Base-by-base conservation (phyloP, 1,139 yeast genomes). In the Debaryomyces coudertii region DNA sequence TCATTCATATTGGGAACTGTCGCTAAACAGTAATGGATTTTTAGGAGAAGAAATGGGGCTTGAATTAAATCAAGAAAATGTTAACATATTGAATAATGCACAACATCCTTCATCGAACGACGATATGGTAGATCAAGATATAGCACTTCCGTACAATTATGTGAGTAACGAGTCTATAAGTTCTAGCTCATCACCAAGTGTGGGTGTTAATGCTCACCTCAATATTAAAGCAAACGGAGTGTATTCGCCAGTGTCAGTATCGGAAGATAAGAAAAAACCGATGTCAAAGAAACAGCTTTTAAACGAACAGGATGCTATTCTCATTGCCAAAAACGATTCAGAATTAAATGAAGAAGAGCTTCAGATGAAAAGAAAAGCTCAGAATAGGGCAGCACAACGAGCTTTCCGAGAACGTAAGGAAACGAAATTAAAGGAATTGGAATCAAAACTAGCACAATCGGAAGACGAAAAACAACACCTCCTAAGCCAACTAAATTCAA, bases 401-500 rank as follows among this genome's bases (percentile, higher is more conserved):
- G 96, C 96, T 1, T 89, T 89, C 66, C 74, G 97, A 52, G 95
- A 88, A 63, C 80, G 96, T 43, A 87, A 88, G 61, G 95, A 88
- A 62, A 80, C 82, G 45, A 81, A 80, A 54, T 68, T 89, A 49
- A 85, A 84, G 57, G 90, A 85, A 52, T 71, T 89, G 43, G 86
- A 87, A 55, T 69, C 68, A 3, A 82, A 83, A 58, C 67, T 89
- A 50, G 66, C 71, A 30, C 73, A 77, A 50, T 79, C 87, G 37
- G 93, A 89, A 61, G 67, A 64, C 36, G 87, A 84, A 55, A 79
- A 82, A 47, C 73, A 71, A 43, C 66, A 68, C 40, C 65, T 89
- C 40, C 53, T 72, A 47, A 70, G 69, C 35, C 83, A 86, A 57
- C 51, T 87, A 43, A 87, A 83, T 27, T 65, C 68, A 3, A 62